These are phyloP conservation scores for Fragaria iinumae DNA, from an alignment of 306 rosid genomes.

Conservation along the genomic window DNA sequence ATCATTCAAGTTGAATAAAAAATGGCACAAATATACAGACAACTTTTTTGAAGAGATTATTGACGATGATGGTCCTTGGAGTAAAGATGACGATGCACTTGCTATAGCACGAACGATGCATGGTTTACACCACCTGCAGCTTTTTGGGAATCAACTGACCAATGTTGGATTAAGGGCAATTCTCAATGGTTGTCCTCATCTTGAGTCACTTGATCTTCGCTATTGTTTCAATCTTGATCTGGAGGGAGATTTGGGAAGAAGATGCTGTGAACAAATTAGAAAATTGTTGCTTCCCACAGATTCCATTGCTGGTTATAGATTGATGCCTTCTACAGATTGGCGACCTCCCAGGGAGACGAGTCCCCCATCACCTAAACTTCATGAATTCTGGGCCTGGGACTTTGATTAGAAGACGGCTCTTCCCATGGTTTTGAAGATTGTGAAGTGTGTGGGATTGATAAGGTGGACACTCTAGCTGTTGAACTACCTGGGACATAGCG, in stretches of 20 bases:
- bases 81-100: too few species aligned
- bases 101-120: too few species aligned
- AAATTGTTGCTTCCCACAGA: slow-evolving; percentile 26
- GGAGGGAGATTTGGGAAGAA: slow-evolving; percentile 28
- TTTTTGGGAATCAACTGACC: too few species aligned
- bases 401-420: too few species aligned
- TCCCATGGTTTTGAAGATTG: not conserved
- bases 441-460: not conserved
- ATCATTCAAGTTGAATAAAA: too few species aligned
- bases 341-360: not conserved
- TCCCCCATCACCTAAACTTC: not conserved
- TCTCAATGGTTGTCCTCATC: slow-evolving; percentile 51
- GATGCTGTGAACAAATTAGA: slow-evolving; percentile 44
- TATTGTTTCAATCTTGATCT: slow-evolving; percentile 43
- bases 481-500: too few species aligned
- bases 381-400: too few species aligned
- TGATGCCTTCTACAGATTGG: not conserved
- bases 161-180: slow-evolving; percentile 36
- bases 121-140: too few species aligned
- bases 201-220: slow-evolving; percentile 59
- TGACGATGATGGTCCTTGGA: slow-evolving; percentile 28
- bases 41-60: too few species aligned
- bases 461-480: too few species aligned
- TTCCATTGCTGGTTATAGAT: slow-evolving; percentile 31
- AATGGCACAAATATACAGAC: too few species aligned